A percentile compares a stretch with the other conserved stretches of the same genome.
Evolutionary conservation across 2,329 filamentous ascomycete genomes (phyloP).

Genomic region (Cercospora janseana): DNA sequence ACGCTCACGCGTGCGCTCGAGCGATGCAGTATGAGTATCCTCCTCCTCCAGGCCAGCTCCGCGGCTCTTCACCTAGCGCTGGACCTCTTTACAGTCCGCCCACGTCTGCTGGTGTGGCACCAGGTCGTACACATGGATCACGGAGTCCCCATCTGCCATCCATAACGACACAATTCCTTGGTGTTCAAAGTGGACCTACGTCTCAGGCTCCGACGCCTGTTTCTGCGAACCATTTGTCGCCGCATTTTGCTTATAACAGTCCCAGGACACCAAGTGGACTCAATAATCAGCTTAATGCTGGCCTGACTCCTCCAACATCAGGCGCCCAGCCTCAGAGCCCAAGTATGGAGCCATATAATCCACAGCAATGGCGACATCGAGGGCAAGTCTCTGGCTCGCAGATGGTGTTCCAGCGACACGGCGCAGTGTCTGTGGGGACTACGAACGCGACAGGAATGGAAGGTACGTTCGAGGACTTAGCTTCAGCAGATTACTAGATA

Average conservation of each 20-base stretch:
- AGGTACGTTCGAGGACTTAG: conserved; percentile 38
- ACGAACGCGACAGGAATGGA: conserved; percentile 50
- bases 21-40: conserved; percentile 32
- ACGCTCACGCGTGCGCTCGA: conserved; percentile 24
- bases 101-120: conserved; percentile 34
- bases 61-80: conserved; percentile 23
- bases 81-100: conserved; percentile 27
- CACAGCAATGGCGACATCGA: conserved; percentile 49
- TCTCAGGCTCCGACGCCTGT: conserved; percentile 40
- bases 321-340: conserved; percentile 31
- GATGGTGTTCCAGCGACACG: conserved; percentile 36
- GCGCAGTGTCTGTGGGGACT: conserved; percentile 34
- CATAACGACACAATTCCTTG: conserved; percentile 32
- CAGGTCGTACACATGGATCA: conserved; percentile 18
- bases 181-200: conserved; percentile 33
- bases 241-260: conserved; percentile 29
- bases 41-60: conserved; percentile 29
- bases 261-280: conserved; percentile 29
- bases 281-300: conserved; percentile 23
- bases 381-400: conserved; percentile 41
- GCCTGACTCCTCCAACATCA: conserved; percentile 19
- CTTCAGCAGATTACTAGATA: conserved; percentile 2
- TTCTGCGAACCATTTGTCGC: conserved; percentile 38
- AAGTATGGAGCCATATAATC: conserved; percentile 47
- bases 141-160: conserved; percentile 26